Conservation (phyloP, 306 rosid genomes). For the Pterocarpus santalinus region DNA sequence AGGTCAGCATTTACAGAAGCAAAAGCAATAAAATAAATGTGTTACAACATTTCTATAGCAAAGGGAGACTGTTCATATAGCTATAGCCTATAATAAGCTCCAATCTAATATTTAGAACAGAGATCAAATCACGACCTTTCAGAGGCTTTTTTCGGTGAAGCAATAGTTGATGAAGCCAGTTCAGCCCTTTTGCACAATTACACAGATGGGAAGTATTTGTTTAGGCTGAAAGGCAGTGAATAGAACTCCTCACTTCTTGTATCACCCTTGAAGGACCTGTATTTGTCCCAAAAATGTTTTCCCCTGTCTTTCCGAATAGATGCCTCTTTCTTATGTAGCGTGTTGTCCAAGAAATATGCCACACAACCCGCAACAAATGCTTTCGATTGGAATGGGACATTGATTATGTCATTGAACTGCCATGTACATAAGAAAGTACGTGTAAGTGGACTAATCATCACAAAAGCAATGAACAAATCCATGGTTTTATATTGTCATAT, state of each 20-base stretch:
- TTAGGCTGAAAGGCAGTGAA: slow-evolving; percentile 91
- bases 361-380: slow-evolving; percentile 88
- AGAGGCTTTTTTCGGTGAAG: slow-evolving; percentile 39
- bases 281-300: slow-evolving; percentile 99
- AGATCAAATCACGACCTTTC: slow-evolving; percentile 36
- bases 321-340: slow-evolving; percentile 72
- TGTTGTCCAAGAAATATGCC: slow-evolving; percentile 93
- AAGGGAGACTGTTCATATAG: slow-evolving; percentile 52
- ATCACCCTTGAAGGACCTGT: slow-evolving; percentile 78
- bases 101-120: slow-evolving; percentile 47
- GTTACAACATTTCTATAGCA: slow-evolving; percentile 51
- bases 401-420: slow-evolving; percentile 95
- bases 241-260: slow-evolving; percentile 92
- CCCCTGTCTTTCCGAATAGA: slow-evolving; percentile 86
- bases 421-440: slow-evolving; percentile 32
- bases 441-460: slow-evolving; percentile 27
- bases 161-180: slow-evolving; percentile 43
- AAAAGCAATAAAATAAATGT: slow-evolving; percentile 62
- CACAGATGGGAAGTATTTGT: slow-evolving; percentile 98
- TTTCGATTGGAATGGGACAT: slow-evolving; percentile 91
- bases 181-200: slow-evolving; percentile 47
- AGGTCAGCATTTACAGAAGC: slow-evolving; percentile 63
- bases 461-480: slow-evolving; percentile 26
- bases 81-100: slow-evolving; percentile 43
- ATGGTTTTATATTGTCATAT: not conserved